Evolutionary conservation across 2,329 filamentous ascomycete species (phyloP).

Genomic region (Trichophyton simii): DNA sequence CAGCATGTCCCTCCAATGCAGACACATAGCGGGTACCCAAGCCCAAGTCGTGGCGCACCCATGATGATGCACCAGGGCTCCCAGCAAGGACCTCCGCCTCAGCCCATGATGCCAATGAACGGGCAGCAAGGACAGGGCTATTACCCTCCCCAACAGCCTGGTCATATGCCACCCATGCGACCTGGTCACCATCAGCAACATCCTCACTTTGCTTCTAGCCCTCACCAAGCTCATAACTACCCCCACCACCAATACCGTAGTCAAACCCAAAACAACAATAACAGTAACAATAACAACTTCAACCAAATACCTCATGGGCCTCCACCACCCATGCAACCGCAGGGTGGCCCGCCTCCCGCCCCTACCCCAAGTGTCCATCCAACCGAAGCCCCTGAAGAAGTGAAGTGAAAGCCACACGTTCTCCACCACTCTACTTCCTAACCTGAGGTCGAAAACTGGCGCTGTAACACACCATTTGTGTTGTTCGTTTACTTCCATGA

Average conservation of each 20-base stretch:
- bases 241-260: slow-evolving; percentile 45
- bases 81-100: slow-evolving; percentile 66
- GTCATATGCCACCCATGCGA: slow-evolving; percentile 53
- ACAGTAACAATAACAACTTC: slow-evolving; percentile 21
- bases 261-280: slow-evolving; percentile 43
- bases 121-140: slow-evolving; percentile 63
- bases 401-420: slow-evolving; percentile 29
- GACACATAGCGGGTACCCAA: slow-evolving; percentile 67
- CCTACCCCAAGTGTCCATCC: slow-evolving; percentile 27
- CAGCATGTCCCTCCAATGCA: slow-evolving; percentile 39
- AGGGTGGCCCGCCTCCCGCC: slow-evolving; percentile 17
- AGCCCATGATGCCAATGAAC: slow-evolving; percentile 62
- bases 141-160: slow-evolving; percentile 57
- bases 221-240: slow-evolving; percentile 52
- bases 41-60: slow-evolving; percentile 69
- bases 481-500: slow-evolving; percentile 3
- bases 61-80: slow-evolving; percentile 95
- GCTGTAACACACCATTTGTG: not conserved
- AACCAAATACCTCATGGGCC: slow-evolving; percentile 36
- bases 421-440: not conserved
- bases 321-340: slow-evolving; percentile 26
- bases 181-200: slow-evolving; percentile 45
- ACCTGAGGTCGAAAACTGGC: not conserved
- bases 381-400: slow-evolving; percentile 34
- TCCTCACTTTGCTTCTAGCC: slow-evolving; percentile 54